These are phyloP conservation scores for Westerdykella ornata DNA, from an alignment of 2,329 filamentous ascomycete genomes.

Conservation along the genomic window DNA sequence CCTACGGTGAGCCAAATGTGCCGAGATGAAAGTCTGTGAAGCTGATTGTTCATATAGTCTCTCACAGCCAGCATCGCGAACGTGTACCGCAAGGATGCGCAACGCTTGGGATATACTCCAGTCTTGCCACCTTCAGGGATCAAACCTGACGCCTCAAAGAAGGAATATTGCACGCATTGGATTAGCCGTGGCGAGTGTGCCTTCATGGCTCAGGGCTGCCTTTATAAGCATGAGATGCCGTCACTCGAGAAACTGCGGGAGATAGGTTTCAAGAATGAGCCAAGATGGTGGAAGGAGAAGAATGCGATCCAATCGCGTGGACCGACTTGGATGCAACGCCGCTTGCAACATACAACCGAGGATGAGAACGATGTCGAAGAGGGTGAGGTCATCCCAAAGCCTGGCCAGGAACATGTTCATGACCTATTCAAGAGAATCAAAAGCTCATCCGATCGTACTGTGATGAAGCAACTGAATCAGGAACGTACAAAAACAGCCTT, in stretches of 20 bases:
- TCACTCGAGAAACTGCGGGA: constrained; percentile 58
- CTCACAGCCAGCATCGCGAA: constrained; percentile 22
- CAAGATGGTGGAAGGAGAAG: constrained; percentile 53
- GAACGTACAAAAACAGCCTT: no score
- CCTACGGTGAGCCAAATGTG: no score
- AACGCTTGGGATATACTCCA: constrained; percentile 23
- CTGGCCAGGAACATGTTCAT: no score
- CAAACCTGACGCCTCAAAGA: constrained; percentile 47
- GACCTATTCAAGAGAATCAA: no score
- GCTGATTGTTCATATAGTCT: constrained; percentile 3
- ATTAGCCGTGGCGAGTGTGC: constrained; percentile 78
- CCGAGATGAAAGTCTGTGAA: no score
- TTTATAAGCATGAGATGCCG: constrained; percentile 89
- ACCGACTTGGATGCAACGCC: constrained; percentile 23
- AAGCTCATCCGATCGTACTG: no score
- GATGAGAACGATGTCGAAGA: neutral
- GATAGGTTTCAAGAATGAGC: constrained; percentile 58
- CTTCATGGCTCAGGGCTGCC: constrained; percentile 78
- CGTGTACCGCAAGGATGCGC: constrained; percentile 21
- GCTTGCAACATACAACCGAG: constrained; percentile 6
- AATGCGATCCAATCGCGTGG: constrained; percentile 16
- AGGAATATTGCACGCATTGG: constrained; percentile 86
- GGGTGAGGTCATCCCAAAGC: no score
- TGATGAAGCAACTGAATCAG: no score
- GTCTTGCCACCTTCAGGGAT: constrained; percentile 31